A percentile compares a stretch with the other conserved stretches of the same genome.
phyloP scores from a whole-genome alignment of 23 red algal species.

The Gracilaria domingensis region DNA sequence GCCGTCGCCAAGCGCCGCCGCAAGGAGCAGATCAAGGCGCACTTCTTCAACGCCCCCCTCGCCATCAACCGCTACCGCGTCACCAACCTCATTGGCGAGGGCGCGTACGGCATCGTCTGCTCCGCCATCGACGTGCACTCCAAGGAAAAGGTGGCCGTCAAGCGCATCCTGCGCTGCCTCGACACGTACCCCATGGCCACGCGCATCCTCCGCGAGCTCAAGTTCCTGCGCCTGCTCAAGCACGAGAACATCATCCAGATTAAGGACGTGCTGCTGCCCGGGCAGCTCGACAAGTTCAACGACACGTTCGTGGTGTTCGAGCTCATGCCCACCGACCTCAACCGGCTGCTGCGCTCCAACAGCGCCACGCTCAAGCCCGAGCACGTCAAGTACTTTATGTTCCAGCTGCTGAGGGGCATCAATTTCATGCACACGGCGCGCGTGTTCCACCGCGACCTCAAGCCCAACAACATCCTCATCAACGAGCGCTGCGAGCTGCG shows the following conservation, averaged over 20 bases:
- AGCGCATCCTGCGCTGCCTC: slow-evolving; percentile 81
- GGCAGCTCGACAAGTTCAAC: slow-evolving; percentile 83
- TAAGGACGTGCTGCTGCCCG: slow-evolving; percentile 88
- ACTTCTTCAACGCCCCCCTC: slow-evolving; percentile 71
- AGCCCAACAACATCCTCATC: slow-evolving; percentile 97
- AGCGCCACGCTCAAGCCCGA: slow-evolving; percentile 46
- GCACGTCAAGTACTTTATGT: slow-evolving; percentile 85
- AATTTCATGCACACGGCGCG: slow-evolving; percentile 86
- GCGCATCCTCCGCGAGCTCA: slow-evolving; percentile 91
- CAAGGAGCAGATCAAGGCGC: slow-evolving; percentile 56
- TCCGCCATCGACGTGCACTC: slow-evolving; percentile 76
- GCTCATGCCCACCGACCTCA: slow-evolving; percentile 92
- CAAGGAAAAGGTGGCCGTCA: slow-evolving; percentile 85
- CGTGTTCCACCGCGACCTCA: slow-evolving; percentile 97
- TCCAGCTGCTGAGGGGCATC: slow-evolving; percentile 91
- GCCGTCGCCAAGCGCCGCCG: slow-evolving; percentile 47
- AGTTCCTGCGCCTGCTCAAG: slow-evolving; percentile 90
- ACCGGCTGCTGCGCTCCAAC: slow-evolving; percentile 76
- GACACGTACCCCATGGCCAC: slow-evolving; percentile 83
- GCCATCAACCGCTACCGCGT: slow-evolving; percentile 77
- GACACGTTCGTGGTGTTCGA: slow-evolving; percentile 98
- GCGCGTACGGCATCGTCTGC: slow-evolving; percentile 94
- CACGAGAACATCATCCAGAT: slow-evolving; percentile 93
- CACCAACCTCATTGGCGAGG: slow-evolving; percentile 77
- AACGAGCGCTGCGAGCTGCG: slow-evolving; percentile 84